Evolutionary conservation across 768 basidiomycete species (phyloP).

Genomic region (Lactarius hatsudake): DNA sequence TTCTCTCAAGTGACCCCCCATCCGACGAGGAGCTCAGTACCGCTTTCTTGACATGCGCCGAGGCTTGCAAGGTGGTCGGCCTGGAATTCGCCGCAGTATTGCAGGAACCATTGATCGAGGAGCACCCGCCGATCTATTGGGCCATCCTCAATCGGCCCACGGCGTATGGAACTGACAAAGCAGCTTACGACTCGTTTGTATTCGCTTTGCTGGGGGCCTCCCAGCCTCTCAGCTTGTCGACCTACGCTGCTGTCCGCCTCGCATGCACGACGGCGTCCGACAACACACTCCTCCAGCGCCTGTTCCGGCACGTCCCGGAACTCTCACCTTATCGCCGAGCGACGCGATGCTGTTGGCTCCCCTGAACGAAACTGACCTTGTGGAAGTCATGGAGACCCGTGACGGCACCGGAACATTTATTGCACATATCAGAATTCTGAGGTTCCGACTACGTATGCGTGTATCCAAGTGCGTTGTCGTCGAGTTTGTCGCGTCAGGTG

Average conservation of each 20-base stretch:
- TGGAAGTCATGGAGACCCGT: constrained; percentile 48
- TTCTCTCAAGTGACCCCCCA: constrained; percentile 5
- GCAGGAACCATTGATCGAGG: constrained; percentile 61
- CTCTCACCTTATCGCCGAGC: constrained; percentile 52
- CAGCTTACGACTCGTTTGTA: constrained; percentile 38
- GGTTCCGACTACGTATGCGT: constrained; percentile 69
- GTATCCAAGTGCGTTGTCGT: constrained; percentile 52
- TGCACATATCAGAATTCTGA: constrained; percentile 48
- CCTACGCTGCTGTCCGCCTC: constrained; percentile 48
- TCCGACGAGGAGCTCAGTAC: constrained; percentile 8
- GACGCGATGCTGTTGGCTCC: constrained; percentile 47
- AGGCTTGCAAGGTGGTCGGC: constrained; percentile 52
- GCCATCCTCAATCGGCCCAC: constrained; percentile 54
- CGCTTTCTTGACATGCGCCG: constrained; percentile 60
- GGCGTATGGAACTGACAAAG: constrained; percentile 16
- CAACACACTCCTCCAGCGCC: constrained; percentile 56
- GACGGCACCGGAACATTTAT: constrained; percentile 46
- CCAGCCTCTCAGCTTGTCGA: constrained; percentile 39
- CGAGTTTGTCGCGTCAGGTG: constrained; percentile 66
- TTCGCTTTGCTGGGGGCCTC: constrained; percentile 47
- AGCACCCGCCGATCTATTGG: constrained; percentile 70
- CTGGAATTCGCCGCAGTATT: constrained; percentile 55
- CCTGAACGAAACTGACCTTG: constrained; percentile 46
- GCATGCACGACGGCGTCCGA: constrained; percentile 65
- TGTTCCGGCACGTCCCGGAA: constrained; percentile 46